These are phyloP conservation scores for Taxawa tesnikishii DNA, from an alignment of 2,329 filamentous ascomycete genomes.

Conservation along the genomic window DNA sequence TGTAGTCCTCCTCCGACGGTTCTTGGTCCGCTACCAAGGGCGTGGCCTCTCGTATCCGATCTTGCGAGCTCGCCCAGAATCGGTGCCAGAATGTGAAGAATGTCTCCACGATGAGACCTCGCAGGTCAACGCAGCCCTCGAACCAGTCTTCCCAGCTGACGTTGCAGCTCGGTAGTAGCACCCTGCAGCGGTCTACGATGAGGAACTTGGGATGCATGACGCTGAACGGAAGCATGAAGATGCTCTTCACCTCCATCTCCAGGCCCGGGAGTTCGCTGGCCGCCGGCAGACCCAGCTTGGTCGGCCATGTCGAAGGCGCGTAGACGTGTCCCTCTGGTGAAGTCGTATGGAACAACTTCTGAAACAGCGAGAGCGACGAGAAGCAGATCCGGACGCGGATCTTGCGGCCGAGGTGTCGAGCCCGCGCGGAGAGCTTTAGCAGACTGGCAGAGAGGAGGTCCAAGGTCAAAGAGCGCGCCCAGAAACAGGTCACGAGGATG, in stretches of 20 bases:
- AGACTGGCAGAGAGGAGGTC: slow-evolving; percentile 47
- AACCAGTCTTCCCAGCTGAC: slow-evolving; percentile 84
- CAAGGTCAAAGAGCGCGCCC: slow-evolving; percentile 55
- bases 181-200: slow-evolving; percentile 53
- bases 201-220: slow-evolving; percentile 85
- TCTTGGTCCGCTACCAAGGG: too few species aligned
- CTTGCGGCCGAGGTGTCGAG: slow-evolving; percentile 21
- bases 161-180: slow-evolving; percentile 69
- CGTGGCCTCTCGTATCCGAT: too few species aligned
- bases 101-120: slow-evolving; percentile 47
- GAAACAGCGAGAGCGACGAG: slow-evolving; percentile 58
- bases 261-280: slow-evolving; percentile 44
- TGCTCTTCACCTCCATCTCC: slow-evolving; percentile 58
- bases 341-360: too few species aligned
- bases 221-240: slow-evolving; percentile 70
- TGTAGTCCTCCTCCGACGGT: too few species aligned
- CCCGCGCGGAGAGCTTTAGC: slow-evolving; percentile 42
- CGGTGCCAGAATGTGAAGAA: slow-evolving; percentile 53
- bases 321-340: slow-evolving; percentile 19
- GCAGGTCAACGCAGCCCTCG: slow-evolving; percentile 59
- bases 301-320: slow-evolving; percentile 49
- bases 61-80: slow-evolving; percentile 47
- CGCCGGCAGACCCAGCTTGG: slow-evolving; percentile 51
- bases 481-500: slow-evolving; percentile 73
- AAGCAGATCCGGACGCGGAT: slow-evolving; percentile 63